Evolutionary conservation across 345 rosid species (phyloP), one percentile per base, ranked within the genome.

Genomic region (Euphorbia tirucalli): DNA sequence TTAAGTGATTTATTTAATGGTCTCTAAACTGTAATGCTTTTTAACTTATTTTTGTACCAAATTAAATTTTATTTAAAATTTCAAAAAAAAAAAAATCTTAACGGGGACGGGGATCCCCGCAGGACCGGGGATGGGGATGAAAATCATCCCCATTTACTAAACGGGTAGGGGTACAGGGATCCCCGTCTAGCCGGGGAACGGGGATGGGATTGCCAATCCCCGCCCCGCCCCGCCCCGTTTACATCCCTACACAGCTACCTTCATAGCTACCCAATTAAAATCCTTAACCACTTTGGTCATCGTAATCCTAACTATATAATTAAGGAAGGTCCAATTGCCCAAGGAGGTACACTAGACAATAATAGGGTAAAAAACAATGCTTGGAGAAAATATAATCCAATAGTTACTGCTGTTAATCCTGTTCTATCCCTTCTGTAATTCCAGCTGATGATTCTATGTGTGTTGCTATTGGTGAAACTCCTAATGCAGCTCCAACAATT

Each of bases 251-350:
- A 79, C 88, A 1, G 93, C 95, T 59, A 87, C 92, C 70, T 85
- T 88, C 48, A 83, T 77, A 69, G 86, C 81, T 3, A 44, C 90
- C 97, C 97, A 92, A 11, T 86, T 68, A 3, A 94, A 85, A 43
- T 87, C 90, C 81, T 85, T 92, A 66, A 83, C 88, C 72, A 87
- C 92, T 80, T 83, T 90, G 90, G 90, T 92, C 97, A 87, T 94
- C 96, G 88, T 67, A 68, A 89, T 87, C 48, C 98, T 97, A 64
- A 92, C 96, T 73, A 87, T n/a, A n/a, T 80, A 27, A 90, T 90
- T 10, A 94, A 74, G 11, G 97, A 88, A 7, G 97, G 96, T 16
- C 97, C 97, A 27, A 90, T 83, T 3, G 98, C 98, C 98, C 97
- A 93, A 10, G 91, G 88, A 7, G 98, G 98, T 6, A 93, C 96